Evolutionary conservation across 345 rosid species (phyloP), one percentile per base, ranked within the genome.

Genomic region (Populus simonii): DNA sequence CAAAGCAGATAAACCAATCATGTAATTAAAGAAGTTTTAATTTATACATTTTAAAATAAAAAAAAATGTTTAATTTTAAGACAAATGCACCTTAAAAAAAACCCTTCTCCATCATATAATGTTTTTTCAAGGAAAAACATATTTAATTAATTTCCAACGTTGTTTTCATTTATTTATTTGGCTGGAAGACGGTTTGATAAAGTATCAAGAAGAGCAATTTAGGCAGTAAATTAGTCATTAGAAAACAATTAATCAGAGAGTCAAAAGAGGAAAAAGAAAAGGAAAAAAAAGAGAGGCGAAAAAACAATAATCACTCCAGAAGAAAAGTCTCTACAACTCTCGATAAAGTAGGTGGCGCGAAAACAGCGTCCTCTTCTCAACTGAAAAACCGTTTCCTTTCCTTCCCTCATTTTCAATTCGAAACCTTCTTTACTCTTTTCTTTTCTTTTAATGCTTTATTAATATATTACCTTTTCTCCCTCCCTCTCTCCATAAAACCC

Each of bases 261-360:
- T 41, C 11, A 41, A 9, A 41, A 0, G 12, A 9, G 45, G 6
- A 41, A 41, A 9, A 38, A 9, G 10, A 2, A 10, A 27, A 41
- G 43, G 6, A 41, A 41, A 9, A 9, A 9, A 41, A 2, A 10
- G 25, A 41, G 43, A 41, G 12, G 45, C 45, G 12, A 41, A 10
- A 41, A 41, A 41, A 2, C 45, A 41, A 41, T 41, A 41, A 41
- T 41, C 62, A 23, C 63, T n/a, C 63, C 63, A n/a, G 27, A n/a
- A 57, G 63, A 57, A 55, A 55, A 57, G 29, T n/a, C 63, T 23
- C 25, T 59, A 0, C 10, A n/a, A 59, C 27, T 3, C 27, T 59
- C 63, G 5, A 8, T 22, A 17, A 74, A 89, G 81, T 75, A 80
- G 92, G 94, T 89, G 94, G 93, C 94, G 95, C 97, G 89, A 91